These are phyloP conservation scores for Tricholoma hemisulphureum DNA, from an alignment of 768 basidiomycete species.

Conservation along the genomic window DNA sequence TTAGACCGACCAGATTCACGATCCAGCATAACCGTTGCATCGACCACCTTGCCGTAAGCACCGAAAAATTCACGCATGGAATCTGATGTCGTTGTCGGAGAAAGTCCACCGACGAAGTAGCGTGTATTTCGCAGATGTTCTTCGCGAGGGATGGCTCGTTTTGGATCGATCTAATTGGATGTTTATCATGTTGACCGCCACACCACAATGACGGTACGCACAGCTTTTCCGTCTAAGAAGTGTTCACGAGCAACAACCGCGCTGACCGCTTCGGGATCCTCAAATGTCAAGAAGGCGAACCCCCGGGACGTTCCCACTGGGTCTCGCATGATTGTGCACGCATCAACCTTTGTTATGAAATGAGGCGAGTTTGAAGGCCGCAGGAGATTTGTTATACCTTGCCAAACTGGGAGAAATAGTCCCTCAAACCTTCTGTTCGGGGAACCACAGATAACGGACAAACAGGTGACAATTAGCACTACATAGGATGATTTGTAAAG, in stretches of 20 bases:
- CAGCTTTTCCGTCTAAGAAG: constrained; percentile 75
- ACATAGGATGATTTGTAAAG: constrained; percentile 31
- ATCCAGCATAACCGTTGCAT: constrained; percentile 85
- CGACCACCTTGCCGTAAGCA: constrained; percentile 75
- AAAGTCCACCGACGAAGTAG: constrained; percentile 79
- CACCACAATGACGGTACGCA: constrained; percentile 27
- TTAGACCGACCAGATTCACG: constrained; percentile 72
- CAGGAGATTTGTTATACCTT: constrained; percentile 43
- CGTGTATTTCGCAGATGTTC: constrained; percentile 76
- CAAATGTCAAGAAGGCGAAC: constrained; percentile 84
- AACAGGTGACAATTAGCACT: constrained; percentile 36
- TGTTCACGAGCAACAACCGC: constrained; percentile 68
- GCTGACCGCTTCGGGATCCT: constrained; percentile 60
- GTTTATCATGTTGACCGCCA: constrained; percentile 1
- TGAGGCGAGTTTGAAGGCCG: constrained; percentile 10
- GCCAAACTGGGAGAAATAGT: constrained; percentile 80
- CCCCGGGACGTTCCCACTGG: constrained; percentile 72
- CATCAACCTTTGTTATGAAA: constrained; percentile 54
- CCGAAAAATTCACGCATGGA: constrained; percentile 69
- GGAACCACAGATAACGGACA: constrained; percentile 20
- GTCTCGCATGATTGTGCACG: constrained; percentile 86
- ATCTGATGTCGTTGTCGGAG: constrained; percentile 65
- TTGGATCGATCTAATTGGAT: constrained; percentile 71
- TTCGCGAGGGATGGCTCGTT: constrained; percentile 81
- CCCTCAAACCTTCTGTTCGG: constrained; percentile 55